Conservation (phyloP, 2,329 filamentous ascomycete genomes). For the Sclerotinia glacialis region DNA sequence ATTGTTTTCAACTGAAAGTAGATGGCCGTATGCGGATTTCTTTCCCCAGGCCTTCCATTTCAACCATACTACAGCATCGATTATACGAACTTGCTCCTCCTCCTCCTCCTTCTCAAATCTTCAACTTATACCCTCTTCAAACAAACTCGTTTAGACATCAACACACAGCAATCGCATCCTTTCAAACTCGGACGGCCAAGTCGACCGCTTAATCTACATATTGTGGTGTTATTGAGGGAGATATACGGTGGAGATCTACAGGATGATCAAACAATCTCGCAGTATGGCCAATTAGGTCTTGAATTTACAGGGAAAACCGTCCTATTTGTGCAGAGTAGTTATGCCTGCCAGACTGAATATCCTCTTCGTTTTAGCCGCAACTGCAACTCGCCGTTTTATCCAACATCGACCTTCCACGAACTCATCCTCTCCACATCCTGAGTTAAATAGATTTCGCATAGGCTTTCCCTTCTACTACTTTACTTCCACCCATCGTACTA, state of each 20-base stretch:
- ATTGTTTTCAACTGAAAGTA: too few species aligned
- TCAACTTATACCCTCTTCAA: neutral
- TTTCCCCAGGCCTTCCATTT: neutral
- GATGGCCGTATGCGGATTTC: neutral
- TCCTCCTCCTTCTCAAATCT: neutral
- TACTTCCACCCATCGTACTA: too few species aligned
- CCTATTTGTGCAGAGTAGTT: neutral
- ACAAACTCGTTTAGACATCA: neutral
- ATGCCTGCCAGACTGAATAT: neutral
- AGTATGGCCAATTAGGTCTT: neutral
- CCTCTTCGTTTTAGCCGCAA: neutral
- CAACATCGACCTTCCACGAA: neutral
- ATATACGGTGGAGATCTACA: too few species aligned
- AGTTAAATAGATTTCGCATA: neutral
- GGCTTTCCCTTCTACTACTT: neutral
- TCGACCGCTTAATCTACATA: neutral
- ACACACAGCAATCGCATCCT: neutral
- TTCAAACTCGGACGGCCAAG: neutral
- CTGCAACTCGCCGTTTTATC: neutral
- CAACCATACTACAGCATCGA: too few species aligned
- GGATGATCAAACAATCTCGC: neutral
- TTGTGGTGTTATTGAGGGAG: neutral
- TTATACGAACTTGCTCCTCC: neutral
- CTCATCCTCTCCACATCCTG: neutral
- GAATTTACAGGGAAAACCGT: accelerated